Conservation (phyloP, 169 alveolate species). For the Plasmodium knowlesi region DNA sequence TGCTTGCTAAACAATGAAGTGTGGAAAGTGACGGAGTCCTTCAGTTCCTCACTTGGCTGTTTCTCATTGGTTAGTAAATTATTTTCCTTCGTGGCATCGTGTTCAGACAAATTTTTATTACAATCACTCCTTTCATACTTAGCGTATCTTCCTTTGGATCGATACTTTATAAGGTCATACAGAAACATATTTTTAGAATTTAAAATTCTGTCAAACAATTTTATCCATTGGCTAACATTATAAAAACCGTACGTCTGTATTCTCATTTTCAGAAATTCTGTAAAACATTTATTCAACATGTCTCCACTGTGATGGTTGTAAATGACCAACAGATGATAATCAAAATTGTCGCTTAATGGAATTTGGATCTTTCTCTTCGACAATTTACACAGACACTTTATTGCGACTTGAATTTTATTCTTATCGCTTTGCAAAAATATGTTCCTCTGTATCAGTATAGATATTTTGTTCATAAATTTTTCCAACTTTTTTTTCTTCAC, state of each 20-base stretch:
- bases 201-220: conserved; percentile 28
- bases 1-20: conserved; percentile 54
- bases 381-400: conserved; percentile 7
- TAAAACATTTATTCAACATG: neutral
- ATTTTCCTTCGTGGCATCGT: conserved; percentile 17
- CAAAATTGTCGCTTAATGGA: conserved; percentile 68
- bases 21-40: neutral
- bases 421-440: conserved; percentile 26
- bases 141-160: conserved; percentile 3
- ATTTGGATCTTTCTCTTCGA: conserved; percentile 8
- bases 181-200: conserved; percentile 29
- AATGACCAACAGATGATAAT: conserved; percentile 49
- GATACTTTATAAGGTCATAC: conserved; percentile 37
- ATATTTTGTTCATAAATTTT: conserved; percentile 19
- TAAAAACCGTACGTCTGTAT: conserved; percentile 17
- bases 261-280: conserved; percentile 31
- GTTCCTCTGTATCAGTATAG: conserved; percentile 37
- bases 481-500: conserved; percentile 9
- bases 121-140: neutral
- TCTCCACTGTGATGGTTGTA: conserved; percentile 16
- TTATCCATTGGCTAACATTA: conserved; percentile 52
- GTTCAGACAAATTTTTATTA: conserved; percentile 14
- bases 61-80: conserved; percentile 36
- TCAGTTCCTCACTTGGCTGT: neutral
- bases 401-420: conserved; percentile 8